Base-by-base conservation (phyloP, 179 eudicot genomes). In the Drosera spatulata region DNA sequence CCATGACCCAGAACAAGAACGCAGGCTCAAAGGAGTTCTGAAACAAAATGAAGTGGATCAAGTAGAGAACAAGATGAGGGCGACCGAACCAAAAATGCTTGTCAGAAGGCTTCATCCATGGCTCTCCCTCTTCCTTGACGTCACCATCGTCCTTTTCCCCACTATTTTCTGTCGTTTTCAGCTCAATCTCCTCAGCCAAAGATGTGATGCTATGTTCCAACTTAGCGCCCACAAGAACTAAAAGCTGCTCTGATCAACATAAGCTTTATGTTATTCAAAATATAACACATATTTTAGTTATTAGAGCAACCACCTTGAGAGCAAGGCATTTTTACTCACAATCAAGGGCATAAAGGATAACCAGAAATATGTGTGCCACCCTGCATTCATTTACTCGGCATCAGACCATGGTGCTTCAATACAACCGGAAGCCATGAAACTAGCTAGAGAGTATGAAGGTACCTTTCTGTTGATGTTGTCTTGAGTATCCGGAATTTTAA, bases 11-110 rank as follows among this genome's bases (percentile, higher is more conserved):
- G 51, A 86, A 66, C 62, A 93, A 80, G 80, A 93, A 93, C 3
- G 85, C 99, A n/a, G 86, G 78, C 69, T 93, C 99, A 50, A 89
- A 93, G 3, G 99, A 75, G 68, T 93, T 93, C 71, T 93, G 99
- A 64, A 93, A 93, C 71, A 93, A 62, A 65, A 93, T 89, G 82
- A 93, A 93, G 82, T 89, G 99, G 53, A 93, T 86, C 82, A 89
- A 62, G 72, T 86, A 83, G 5, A 93, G 77, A 63, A 93, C 79
- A 58, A 93, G 70, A 46, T 6, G 52, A 4, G 99, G 99, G 13
- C 75, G 75, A 63, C 78, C 69, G 52, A 86, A 89, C 96, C 96
- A 89, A 69, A 93, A 89, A 67, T 81, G 80, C 61, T 89, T 77
- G 67, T 93, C 94, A 10, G 95, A 84, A 45, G 90, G 97, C 67